Base-by-base conservation (phyloP, 2,329 filamentous ascomycete genomes). In the Gnomoniopsis sp. region DNA sequence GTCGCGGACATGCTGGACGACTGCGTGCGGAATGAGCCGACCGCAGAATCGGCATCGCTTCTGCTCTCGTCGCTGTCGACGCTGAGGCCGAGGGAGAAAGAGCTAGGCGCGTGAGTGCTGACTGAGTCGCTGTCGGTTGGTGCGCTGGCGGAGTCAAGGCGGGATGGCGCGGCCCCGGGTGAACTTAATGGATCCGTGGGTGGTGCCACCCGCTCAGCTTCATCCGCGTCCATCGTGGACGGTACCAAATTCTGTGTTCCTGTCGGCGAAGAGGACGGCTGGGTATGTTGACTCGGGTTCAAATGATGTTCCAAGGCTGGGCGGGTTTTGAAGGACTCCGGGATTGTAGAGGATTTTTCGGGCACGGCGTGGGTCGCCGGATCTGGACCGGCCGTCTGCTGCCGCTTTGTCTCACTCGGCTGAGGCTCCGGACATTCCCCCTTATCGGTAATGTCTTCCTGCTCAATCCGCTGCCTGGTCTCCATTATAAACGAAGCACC, bases 21-120 rank as follows among this genome's bases (percentile, higher is more conserved):
- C 51, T 58, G 59, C 12, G 59, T 41, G 22, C 59, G 55, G 15
- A 58, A 17, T 12, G 55, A 58, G 2, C 60, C 60, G n/a, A 62
- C 23, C 14, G 60, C 60, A 8, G 57, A 60, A 57, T 62, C 60
- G 26, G 60, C 38, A 47, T 62, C 60, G 30, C 58, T 60, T 30
- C 43, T 44, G 44, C 11, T 3, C 57, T 60, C 57, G 26, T 53
- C 30, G 50, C 53, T 53, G 59, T 58, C 55, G 51, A 61, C 52
- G 55, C 47, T 51, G 23, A 61, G 59, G 7, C 51, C 55, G 8
- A 55, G 15, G 11, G 59, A 61, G 51, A 58, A 61, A 19, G 38
- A 50, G 22, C 47, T 54, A 3, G 59, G 55, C 34, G 59, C 51
- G 41, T 54, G 47, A 4, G 58, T 38, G 48, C 55, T 58, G 48